Evolutionary conservation across 176 grass and related monocot species (phyloP).

Genomic region (Dactylis glomerata): DNA sequence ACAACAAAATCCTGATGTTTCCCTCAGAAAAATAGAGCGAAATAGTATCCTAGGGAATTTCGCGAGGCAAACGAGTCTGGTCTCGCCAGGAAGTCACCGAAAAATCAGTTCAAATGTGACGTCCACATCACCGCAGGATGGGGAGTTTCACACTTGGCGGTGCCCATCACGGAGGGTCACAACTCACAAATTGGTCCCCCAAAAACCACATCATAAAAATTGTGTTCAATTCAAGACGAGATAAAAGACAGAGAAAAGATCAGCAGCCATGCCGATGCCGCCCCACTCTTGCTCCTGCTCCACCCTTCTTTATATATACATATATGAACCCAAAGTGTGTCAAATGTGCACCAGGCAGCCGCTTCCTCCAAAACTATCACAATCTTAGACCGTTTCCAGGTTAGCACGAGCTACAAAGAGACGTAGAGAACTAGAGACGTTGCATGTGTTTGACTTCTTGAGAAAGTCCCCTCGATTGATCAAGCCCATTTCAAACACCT

Average conservation of each 20-base stretch:
- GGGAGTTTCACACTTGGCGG: conserved; percentile 22
- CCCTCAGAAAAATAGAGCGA: neutral
- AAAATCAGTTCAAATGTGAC: neutral
- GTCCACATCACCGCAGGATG: neutral
- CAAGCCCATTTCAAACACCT: neutral
- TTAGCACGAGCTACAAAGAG: neutral
- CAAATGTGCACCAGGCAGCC: neutral
- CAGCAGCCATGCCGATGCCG: conserved; percentile 32
- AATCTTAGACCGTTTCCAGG: neutral
- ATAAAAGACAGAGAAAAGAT: neutral
- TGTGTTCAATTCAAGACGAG: conserved; percentile 11
- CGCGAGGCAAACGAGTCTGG: neutral
- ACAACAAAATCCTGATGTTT: no score
- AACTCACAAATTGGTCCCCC: conserved; percentile 22
- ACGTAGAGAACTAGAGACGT: neutral
- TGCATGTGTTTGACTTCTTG: neutral
- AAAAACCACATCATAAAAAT: neutral
- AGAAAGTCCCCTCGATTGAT: neutral
- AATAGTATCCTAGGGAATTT: neutral
- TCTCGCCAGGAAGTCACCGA: neutral
- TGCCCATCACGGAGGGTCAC: conserved; percentile 24
- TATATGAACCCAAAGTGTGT: neutral
- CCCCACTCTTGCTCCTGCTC: neutral
- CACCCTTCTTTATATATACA: neutral
- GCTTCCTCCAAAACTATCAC: neutral